phyloP scores from a whole-genome alignment of 2,329 filamentous ascomycete genomes.

The Monosporascus sp. region DNA sequence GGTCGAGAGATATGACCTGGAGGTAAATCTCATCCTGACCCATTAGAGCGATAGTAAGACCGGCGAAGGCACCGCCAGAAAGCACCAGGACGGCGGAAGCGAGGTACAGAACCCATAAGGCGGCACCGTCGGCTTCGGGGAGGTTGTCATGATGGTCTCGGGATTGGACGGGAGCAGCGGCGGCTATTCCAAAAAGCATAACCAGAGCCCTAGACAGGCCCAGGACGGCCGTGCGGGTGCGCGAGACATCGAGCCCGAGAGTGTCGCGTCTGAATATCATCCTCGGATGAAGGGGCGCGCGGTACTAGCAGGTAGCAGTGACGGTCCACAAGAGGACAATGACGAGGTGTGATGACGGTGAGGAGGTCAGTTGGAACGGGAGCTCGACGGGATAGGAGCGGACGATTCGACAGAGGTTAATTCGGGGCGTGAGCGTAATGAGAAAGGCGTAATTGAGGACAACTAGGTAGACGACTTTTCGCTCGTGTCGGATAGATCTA shows the following conservation, averaged over 20 bases:
- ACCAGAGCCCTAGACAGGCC: constrained; percentile 37
- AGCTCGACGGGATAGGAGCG: neutral
- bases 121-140: constrained; percentile 53
- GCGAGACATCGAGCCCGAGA: constrained; percentile 21
- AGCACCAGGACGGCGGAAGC: constrained; percentile 78
- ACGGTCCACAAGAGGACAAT: neutral
- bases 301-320: neutral
- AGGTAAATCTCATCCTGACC: constrained; percentile 92
- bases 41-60: constrained; percentile 77
- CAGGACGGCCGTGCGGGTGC: constrained; percentile 43
- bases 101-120: constrained; percentile 75
- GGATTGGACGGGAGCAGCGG: constrained; percentile 39
- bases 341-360: neutral
- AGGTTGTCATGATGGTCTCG: constrained; percentile 37
- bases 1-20: constrained; percentile 84
- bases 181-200: constrained; percentile 31
- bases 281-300: constrained; percentile 10
- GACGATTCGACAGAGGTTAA: neutral
- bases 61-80: constrained; percentile 87
- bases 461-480: too few relatives aligned
- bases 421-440: too few relatives aligned
- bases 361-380: too few relatives aligned
- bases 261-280: constrained; percentile 6
- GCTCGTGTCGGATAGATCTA: too few relatives aligned
- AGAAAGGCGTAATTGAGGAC: too few relatives aligned